Evolutionary conservation across 371 early-diverging fungal genomes (phyloP).

Genomic region (Furculomyces boomerangus): DNA sequence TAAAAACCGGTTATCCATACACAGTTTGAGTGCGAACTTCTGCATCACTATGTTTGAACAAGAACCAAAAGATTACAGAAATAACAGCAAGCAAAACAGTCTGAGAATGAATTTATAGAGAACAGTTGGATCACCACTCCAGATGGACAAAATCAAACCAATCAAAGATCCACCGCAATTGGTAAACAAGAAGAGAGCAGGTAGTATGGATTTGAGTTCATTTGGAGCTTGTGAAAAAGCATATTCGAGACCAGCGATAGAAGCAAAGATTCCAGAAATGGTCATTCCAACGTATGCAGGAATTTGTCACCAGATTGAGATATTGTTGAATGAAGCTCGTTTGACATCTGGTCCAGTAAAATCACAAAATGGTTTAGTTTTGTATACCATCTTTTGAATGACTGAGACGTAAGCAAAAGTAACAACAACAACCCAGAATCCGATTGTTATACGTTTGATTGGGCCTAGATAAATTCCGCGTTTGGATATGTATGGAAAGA

Average conservation of each 20-base stretch:
- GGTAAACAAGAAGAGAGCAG: slow-evolving; percentile 39
- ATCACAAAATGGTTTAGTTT: slow-evolving; percentile 29
- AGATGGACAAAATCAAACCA: slow-evolving; percentile 2
- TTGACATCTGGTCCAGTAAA: slow-evolving; percentile 8
- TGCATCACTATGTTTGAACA: slow-evolving; percentile 16
- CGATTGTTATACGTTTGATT: slow-evolving; percentile 45
- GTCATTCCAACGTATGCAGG: slow-evolving; percentile 43
- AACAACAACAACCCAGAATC: slow-evolving; percentile 41
- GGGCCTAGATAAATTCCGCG: slow-evolving; percentile 42
- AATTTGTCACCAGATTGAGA: slow-evolving; percentile 26
- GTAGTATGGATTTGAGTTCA: slow-evolving; percentile 9
- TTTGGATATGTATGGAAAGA: slow-evolving; percentile 46
- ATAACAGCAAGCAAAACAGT: slow-evolving; percentile 14
- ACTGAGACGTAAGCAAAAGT: slow-evolving; percentile 51
- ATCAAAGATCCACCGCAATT: slow-evolving; percentile 37
- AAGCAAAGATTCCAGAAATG: slow-evolving; percentile 53
- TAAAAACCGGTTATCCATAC: not conserved
- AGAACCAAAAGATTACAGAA: slow-evolving; percentile 9
- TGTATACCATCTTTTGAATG: slow-evolving; percentile 46
- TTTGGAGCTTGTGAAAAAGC: slow-evolving; percentile 6
- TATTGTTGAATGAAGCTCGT: slow-evolving; percentile 6
- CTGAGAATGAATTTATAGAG: no score
- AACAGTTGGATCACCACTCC: slow-evolving; percentile 1
- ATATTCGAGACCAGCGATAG: slow-evolving; percentile 14
- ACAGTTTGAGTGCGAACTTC: not conserved